A percentile compares a stretch with the other conserved stretches of the same genome.
These are phyloP conservation scores for Noccaea caerulescens DNA, from an alignment of 345 rosid genomes.

Conservation along the genomic window DNA sequence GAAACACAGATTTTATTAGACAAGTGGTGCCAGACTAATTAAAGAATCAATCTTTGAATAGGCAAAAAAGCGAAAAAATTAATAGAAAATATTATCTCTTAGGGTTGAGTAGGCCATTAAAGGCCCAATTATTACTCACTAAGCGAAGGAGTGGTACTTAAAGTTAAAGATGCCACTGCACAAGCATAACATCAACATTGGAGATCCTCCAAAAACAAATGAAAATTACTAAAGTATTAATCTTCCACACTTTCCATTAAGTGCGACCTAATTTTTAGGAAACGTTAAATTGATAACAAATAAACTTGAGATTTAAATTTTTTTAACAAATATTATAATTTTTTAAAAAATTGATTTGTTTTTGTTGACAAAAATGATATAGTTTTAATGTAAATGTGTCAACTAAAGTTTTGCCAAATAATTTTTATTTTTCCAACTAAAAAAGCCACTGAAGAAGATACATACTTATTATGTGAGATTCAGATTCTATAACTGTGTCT, in stretches of 20 bases:
- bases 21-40: constrained; percentile 36
- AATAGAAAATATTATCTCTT: constrained; percentile 2
- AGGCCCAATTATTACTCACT: constrained; percentile 44
- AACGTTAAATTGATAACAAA: too few species aligned
- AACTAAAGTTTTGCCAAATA: background rate
- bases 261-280: too few species aligned
- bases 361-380: background rate
- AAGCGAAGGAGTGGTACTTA: constrained; percentile 19
- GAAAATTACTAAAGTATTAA: constrained; percentile 5
- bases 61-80: background rate
- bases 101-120: constrained; percentile 37
- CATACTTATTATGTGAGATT: background rate
- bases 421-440: background rate
- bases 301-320: too few species aligned
- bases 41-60: constrained; percentile 23
- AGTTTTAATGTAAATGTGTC: background rate
- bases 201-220: constrained; percentile 26
- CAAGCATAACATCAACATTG: background rate
- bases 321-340: too few species aligned
- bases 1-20: constrained; percentile 21
- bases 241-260: constrained; percentile 1
- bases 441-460: background rate
- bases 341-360: too few species aligned
- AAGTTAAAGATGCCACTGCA: constrained; percentile 39
- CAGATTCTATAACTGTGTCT: constrained; percentile 16